Conservation (phyloP, 2,329 filamentous ascomycete species). For the Drechslerella dactyloides region DNA sequence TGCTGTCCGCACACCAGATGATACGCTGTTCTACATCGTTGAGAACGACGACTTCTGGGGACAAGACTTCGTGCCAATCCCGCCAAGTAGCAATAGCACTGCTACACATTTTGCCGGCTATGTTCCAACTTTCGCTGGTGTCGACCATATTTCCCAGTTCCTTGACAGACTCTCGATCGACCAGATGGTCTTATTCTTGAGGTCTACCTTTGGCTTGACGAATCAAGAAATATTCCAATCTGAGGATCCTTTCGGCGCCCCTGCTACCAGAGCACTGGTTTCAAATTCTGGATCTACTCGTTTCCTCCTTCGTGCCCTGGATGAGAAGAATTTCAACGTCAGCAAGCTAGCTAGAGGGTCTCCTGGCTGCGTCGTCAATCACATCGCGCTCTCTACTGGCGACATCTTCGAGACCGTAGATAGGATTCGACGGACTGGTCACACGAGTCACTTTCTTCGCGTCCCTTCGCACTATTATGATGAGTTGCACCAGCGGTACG, state of each 20-base stretch:
- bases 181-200: conserved; percentile 50
- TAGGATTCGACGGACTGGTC: conserved; percentile 45
- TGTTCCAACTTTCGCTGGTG: conserved; percentile 35
- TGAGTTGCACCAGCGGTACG: conserved; percentile 50
- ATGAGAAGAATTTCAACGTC: conserved; percentile 50
- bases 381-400: conserved; percentile 49
- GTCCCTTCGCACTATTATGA: conserved; percentile 51
- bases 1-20: conserved; percentile 50
- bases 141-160: conserved; percentile 52
- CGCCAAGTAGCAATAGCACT: conserved; percentile 37
- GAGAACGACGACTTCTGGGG: conserved; percentile 52
- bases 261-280: conserved; percentile 50
- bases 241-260: conserved; percentile 49
- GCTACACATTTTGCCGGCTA: conserved; percentile 48
- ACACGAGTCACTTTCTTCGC: conserved; percentile 50
- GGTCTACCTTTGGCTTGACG: conserved; percentile 45
- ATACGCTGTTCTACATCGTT: conserved; percentile 50
- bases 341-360: conserved; percentile 46
- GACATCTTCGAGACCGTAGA: conserved; percentile 52
- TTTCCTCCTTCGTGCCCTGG: conserved; percentile 48
- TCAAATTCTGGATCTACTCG: conserved; percentile 39
- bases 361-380: conserved; percentile 50
- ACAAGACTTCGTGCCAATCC: conserved; percentile 50
- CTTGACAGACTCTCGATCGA: conserved; percentile 50
- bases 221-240: conserved; percentile 50